Base-by-base conservation (phyloP, 176 grass and related monocot species). In the Saccharum spontaneum region DNA sequence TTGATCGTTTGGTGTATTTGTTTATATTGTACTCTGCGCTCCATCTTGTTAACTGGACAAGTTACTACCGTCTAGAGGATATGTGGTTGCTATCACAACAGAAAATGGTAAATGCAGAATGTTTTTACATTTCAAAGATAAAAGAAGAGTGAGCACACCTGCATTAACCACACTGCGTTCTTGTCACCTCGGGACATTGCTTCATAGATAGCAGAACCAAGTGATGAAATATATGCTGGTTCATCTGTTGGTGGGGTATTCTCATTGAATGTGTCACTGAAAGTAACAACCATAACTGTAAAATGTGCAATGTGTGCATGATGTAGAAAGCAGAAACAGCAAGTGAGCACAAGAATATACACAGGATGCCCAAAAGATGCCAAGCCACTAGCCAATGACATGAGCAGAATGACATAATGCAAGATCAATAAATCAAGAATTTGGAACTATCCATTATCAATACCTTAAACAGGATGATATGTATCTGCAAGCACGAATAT, bases 191-290 rank as follows among this genome's bases (percentile, higher is more conserved):
- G 83, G 57, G 77, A 89, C 93, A 98, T 98, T 62, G 95, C 93
- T 76, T 93, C 81, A 76, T 90, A 98, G 71, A 98, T 85, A 78
- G 95, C 92, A 91, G 93, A 92, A 79, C 95, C 95, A 83, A 98
- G 93, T 82, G 89, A 89, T 63, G 95, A 93, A 80, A 98, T 98
- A 92, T 98, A 98, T 64, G 83, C 61, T 18, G 93, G 89, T 83
- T 98, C 86, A 89, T 89, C 92, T 92, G 93, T 95, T 46, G 93
- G 96, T 85, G 96, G 96, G 33, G 87, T 88, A 80, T 98, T 98
- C 82, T 98, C 96, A 90, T 98, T 98, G 71, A 98, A 98, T 24
- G 96, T 98, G 85, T 98, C 96, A 87, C 96, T 95, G 88, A 64
- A 86, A 98, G 77, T 24, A 88, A 82, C 9, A 79, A 63, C 76